Base-by-base conservation (phyloP, 148 eudicot species). In the Spergularia marina region DNA sequence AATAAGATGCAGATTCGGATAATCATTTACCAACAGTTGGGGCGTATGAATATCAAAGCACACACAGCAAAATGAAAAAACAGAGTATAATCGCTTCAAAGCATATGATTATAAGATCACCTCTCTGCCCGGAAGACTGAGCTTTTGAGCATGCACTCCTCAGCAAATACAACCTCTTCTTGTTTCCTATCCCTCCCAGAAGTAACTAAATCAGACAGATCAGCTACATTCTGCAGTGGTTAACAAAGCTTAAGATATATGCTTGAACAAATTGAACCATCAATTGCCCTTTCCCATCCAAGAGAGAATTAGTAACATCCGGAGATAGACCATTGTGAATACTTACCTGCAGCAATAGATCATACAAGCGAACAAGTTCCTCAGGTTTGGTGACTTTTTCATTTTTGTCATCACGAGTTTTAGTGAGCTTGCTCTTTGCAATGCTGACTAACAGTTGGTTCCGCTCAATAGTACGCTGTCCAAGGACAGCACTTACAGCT, bases 151-250 rank as follows among this genome's bases (percentile, higher is more conserved):
- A 82, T 84, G 82, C 92, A 92, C 73, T 95, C 97, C 75, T 91
- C 94, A 71, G 80, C 86, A 74, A 90, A 87, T 62, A 86, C 82
- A 74, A 85, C 80, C 80, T 92, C 97, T 82, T 92, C 98, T 55
- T 81, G 88, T 85, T 84, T 92, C 79, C 86, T 87, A 76, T 92
- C 98, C 84, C 98, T 92, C 78, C 97, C 94, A 71, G 98, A 92
- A 76, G 91, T 90, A 73, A 92, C 91, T 80, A 94, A 82, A 82
- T 94, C 98, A 54, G 93, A 86, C 70, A 94, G 92, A 85, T 95
- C 97, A 74, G 89, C 89, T 67, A 89, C 84, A 85, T 92, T 92
- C 98, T 95, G 94, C 73, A 57, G 75, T 65, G 53, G 67, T 49
- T 4, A 77, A 80, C 54, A 78, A 68, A 73, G 56, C 75, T 56